Evolutionary conservation across 331 rosid genomes (phyloP).

Genomic region (Malus hybrid): DNA sequence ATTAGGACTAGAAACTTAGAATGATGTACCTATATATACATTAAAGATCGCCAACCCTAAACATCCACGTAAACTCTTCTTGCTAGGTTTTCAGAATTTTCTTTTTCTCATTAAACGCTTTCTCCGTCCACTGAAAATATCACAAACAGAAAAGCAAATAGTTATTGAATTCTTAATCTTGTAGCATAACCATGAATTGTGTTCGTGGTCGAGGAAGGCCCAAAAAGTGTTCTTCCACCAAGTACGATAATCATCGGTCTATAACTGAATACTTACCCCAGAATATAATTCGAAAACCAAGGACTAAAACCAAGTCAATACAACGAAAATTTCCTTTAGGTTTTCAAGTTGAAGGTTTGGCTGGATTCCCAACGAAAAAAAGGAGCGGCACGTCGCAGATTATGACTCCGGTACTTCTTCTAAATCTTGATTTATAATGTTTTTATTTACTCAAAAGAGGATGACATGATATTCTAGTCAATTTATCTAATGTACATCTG

Average conservation of each 20-base stretch:
- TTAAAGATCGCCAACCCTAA: too few species aligned
- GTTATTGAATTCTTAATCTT: not conserved
- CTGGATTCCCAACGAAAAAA: not conserved
- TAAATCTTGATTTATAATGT: too few species aligned
- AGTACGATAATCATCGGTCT: not conserved
- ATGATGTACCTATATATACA: too few species aligned
- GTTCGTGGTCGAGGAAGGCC: not conserved
- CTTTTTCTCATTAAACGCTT: too few species aligned
- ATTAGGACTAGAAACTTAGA: too few species aligned
- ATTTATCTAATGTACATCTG: too few species aligned
- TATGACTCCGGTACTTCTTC: not conserved
- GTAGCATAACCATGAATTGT: not conserved
- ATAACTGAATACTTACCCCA: not conserved
- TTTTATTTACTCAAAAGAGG: too few species aligned
- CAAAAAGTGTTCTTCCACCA: not conserved
- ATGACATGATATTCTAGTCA: rapidly evolving
- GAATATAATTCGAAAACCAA: not conserved
- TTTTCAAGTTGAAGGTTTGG: not conserved
- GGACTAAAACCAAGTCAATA: not conserved
- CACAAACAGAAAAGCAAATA: too few species aligned
- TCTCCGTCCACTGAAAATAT: too few species aligned
- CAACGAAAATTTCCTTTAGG: not conserved
- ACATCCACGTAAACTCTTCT: too few species aligned
- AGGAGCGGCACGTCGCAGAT: not conserved
- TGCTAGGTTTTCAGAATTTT: too few species aligned